Evolutionary conservation across 768 basidiomycete genomes (phyloP).

Genomic region (Psilocybe tampanensis): DNA sequence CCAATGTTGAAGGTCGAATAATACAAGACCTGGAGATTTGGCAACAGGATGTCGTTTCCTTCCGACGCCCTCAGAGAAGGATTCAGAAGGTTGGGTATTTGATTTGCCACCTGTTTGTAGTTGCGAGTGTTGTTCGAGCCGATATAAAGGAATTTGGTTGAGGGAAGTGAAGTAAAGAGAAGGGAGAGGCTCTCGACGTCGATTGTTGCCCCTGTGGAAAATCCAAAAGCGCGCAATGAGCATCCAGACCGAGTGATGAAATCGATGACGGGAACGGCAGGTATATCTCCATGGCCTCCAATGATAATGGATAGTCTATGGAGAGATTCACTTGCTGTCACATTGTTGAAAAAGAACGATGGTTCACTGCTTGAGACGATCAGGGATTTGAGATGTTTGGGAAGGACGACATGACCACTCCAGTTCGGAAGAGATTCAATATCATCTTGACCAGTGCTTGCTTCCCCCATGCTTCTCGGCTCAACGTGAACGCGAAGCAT

Average conservation of each 20-base stretch:
- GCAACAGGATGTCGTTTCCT: neutral
- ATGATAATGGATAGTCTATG: constrained; percentile 1
- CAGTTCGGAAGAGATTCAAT: neutral
- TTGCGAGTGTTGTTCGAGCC: neutral
- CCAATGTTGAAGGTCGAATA: constrained; percentile 4
- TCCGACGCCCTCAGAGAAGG: neutral
- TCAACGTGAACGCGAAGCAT: neutral
- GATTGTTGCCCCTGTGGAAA: neutral
- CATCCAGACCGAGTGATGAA: neutral
- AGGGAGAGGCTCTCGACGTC: neutral
- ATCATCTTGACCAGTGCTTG: neutral
- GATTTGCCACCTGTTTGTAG: constrained; percentile 1
- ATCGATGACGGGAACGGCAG: neutral
- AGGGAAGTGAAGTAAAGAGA: neutral
- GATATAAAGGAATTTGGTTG: constrained; percentile 2
- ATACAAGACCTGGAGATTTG: constrained; percentile 7
- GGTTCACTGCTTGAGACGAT: neutral
- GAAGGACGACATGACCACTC: neutral
- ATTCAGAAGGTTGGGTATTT: constrained; percentile 8
- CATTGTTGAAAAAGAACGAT: neutral
- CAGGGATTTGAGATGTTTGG: neutral
- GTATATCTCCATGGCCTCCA: neutral
- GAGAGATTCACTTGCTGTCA: neutral
- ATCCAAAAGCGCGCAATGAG: constrained; percentile 2
- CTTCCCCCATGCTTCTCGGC: neutral